phyloP scores from a whole-genome alignment of 2,329 filamentous ascomycete genomes.

The Mariannaea sp. region DNA sequence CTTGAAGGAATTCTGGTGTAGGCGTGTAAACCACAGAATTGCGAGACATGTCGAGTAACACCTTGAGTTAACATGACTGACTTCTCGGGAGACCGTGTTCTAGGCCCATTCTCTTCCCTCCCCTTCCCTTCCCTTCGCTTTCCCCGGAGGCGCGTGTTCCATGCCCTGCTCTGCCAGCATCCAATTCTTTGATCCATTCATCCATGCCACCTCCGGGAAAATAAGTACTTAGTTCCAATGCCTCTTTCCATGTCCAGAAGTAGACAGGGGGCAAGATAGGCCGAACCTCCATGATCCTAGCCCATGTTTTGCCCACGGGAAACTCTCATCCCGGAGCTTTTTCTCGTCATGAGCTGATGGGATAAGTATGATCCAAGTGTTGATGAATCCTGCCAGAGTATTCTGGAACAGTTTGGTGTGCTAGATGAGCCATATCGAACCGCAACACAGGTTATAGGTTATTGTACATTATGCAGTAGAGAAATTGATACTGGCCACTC shows the following conservation, averaged over 20 bases:
- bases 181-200: too few relatives aligned
- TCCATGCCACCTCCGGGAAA: background rate
- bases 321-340: constrained; percentile 5
- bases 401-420: background rate
- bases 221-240: background rate
- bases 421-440: too few relatives aligned
- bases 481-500: too few relatives aligned
- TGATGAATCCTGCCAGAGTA: background rate
- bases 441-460: too few relatives aligned
- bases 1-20: background rate
- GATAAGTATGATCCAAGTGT: constrained; percentile 1
- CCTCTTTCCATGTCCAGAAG: constrained; percentile 10
- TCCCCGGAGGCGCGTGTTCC: background rate
- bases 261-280: constrained; percentile 12
- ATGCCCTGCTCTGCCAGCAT: background rate
- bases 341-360: constrained; percentile 12
- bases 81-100: constrained; percentile 2
- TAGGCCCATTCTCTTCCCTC: background rate
- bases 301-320: background rate
- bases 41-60: too few relatives aligned
- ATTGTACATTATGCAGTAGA: too few relatives aligned
- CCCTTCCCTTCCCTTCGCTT: background rate
- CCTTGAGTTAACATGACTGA: too few relatives aligned
- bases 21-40: too few relatives aligned
- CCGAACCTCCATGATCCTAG: background rate